Percentiles rank a stretch among this genome's conserved stretches.
phyloP scores from a whole-genome alignment of 2,329 filamentous ascomycete genomes.

The Aspergillus ruber region DNA sequence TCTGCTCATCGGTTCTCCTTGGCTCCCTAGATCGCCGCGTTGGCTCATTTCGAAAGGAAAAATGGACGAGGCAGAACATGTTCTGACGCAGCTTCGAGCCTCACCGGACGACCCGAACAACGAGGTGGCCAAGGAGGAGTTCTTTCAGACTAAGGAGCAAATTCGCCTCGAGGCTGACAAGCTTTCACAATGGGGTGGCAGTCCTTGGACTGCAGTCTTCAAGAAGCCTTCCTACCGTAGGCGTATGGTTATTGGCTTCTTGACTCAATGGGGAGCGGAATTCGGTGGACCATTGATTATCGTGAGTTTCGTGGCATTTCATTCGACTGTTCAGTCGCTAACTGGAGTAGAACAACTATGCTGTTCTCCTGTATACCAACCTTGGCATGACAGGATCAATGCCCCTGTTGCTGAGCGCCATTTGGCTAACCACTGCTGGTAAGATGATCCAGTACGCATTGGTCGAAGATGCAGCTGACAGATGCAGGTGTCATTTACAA shows the following conservation, averaged over 20 bases:
- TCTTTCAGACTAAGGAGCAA: slow-evolving; percentile 44
- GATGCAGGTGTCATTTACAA: slow-evolving; percentile 36
- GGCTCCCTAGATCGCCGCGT: slow-evolving; percentile 43
- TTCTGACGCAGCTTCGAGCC: slow-evolving; percentile 36
- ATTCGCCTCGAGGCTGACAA: slow-evolving; percentile 39
- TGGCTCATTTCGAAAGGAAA: slow-evolving; percentile 46
- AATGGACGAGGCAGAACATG: slow-evolving; percentile 40
- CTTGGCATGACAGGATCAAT: slow-evolving; percentile 39
- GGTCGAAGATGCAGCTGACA: slow-evolving; percentile 4
- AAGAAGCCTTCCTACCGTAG: slow-evolving; percentile 46
- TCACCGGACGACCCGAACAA: slow-evolving; percentile 35
- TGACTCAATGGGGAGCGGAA: slow-evolving; percentile 50
- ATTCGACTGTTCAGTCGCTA: neutral
- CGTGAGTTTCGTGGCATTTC: slow-evolving; percentile 25
- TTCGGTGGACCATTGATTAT: slow-evolving; percentile 50
- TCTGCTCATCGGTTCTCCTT: slow-evolving; percentile 35
- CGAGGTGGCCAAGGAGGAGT: slow-evolving; percentile 41
- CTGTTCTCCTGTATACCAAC: slow-evolving; percentile 39
- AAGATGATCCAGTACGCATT: slow-evolving; percentile 6
- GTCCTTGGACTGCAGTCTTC: slow-evolving; percentile 41
- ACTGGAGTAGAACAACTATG: slow-evolving; percentile 40
- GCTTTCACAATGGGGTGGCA: slow-evolving; percentile 37
- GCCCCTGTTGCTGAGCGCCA: slow-evolving; percentile 39
- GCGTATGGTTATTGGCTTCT: slow-evolving; percentile 47
- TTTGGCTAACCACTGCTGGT: slow-evolving; percentile 44